Percentiles rank a stretch among this genome's conserved stretches.
These are phyloP conservation scores for Chaetomium globosum DNA, from an alignment of 2,329 filamentous ascomycete genomes.

Conservation along the genomic window DNA sequence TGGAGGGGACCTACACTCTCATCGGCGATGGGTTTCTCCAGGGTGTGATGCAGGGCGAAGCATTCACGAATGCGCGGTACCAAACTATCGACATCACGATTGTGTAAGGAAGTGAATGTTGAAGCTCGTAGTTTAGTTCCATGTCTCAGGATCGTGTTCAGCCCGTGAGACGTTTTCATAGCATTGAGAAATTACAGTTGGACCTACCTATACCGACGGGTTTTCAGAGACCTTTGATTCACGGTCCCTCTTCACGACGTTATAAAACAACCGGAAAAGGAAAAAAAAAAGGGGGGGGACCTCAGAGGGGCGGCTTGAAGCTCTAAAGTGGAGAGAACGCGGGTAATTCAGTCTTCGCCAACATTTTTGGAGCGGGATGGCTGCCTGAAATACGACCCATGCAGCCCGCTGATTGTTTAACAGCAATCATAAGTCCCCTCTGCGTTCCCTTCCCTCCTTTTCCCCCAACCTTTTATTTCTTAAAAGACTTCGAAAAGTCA, in stretches of 20 bases:
- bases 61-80: slow-evolving; percentile 1
- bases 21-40: slow-evolving; percentile 7
- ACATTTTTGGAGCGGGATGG: not conserved
- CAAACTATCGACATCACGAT: slow-evolving; percentile 8
- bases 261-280: too few relatives aligned
- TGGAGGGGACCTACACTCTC: not conserved
- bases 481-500: not conserved
- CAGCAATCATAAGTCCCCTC: not conserved
- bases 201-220: too few relatives aligned
- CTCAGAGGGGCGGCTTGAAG: too few relatives aligned
- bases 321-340: not conserved
- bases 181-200: too few relatives aligned
- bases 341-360: not conserved
- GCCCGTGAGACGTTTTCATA: too few relatives aligned
- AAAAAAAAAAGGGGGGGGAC: too few relatives aligned
- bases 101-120: not conserved
- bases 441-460: not conserved
- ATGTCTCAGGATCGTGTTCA: not conserved
- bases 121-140: not conserved
- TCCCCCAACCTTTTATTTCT: not conserved
- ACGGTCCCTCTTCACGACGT: too few relatives aligned
- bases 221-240: too few relatives aligned
- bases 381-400: not conserved
- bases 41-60: slow-evolving; percentile 16
- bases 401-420: too few relatives aligned